Percentiles rank a stretch among this genome's conserved stretches.
phyloP scores from a whole-genome alignment of 768 basidiomycete species.

The Termitomyces sp. region DNA sequence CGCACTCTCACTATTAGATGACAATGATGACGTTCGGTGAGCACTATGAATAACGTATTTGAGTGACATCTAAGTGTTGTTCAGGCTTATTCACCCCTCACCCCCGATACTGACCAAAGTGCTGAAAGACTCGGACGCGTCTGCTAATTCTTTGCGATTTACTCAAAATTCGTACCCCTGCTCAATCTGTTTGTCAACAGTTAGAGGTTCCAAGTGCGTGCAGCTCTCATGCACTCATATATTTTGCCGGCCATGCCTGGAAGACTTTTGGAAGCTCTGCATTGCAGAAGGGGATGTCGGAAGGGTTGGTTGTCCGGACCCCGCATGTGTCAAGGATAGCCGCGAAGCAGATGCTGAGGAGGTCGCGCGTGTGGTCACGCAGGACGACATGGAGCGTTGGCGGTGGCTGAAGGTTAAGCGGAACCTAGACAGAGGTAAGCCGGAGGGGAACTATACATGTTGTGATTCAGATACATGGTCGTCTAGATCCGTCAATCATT shows the following conservation, averaged over 20 bases:
- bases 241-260: conserved; percentile 80
- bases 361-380: conserved; percentile 66
- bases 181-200: conserved; percentile 69
- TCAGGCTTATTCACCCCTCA: conserved; percentile 55
- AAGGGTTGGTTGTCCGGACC: conserved; percentile 79
- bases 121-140: conserved; percentile 49
- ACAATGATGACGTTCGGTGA: conserved; percentile 36
- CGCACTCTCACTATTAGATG: conserved; percentile 37
- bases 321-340: conserved; percentile 67
- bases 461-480: neutral
- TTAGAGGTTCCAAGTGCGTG: conserved; percentile 77
- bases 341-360: conserved; percentile 68
- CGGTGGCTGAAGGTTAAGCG: conserved; percentile 74
- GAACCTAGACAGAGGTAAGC: conserved; percentile 66
- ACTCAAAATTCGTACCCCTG: conserved; percentile 67
- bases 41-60: conserved; percentile 17
- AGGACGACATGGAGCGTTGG: conserved; percentile 70
- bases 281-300: conserved; percentile 78
- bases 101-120: conserved; percentile 51
- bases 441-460: neutral
- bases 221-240: conserved; percentile 72
- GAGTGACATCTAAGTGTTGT: conserved; percentile 11
- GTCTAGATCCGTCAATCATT: conserved; percentile 70
- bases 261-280: conserved; percentile 79
- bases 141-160: conserved; percentile 51